Evolutionary conservation across 352 stramenopile genomes (phyloP).

Genomic region (Phytophthora aleatoria): DNA sequence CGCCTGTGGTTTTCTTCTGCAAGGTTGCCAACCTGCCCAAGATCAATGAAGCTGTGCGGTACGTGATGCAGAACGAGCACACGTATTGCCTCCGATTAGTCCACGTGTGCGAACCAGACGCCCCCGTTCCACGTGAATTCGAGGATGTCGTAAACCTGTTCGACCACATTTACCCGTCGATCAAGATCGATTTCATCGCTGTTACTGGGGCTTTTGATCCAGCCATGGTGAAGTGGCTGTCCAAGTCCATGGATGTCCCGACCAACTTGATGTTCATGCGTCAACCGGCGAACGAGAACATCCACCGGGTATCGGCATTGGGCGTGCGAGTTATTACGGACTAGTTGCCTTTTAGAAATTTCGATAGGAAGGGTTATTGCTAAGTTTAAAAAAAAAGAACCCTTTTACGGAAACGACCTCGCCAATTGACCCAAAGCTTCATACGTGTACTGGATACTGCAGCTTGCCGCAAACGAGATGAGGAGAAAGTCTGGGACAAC

Average conservation of each 20-base stretch:
- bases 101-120: constrained; percentile 53
- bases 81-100: constrained; percentile 90
- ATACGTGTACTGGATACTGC: neutral
- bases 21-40: constrained; percentile 88
- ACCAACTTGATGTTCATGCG: constrained; percentile 93
- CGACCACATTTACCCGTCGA: constrained; percentile 90
- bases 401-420: too few species aligned
- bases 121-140: constrained; percentile 38
- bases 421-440: neutral
- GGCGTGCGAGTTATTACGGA: constrained; percentile 84
- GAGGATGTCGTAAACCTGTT: constrained; percentile 76
- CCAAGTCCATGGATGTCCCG: constrained; percentile 65
- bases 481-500: neutral
- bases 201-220: constrained; percentile 75
- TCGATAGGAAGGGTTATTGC: too few species aligned
- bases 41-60: constrained; percentile 92
- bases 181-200: constrained; percentile 89
- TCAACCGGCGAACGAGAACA: constrained; percentile 74
- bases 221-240: constrained; percentile 83
- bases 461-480: neutral
- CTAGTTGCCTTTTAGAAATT: constrained; percentile 15
- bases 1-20: constrained; percentile 91
- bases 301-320: constrained; percentile 75
- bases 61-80: constrained; percentile 89
- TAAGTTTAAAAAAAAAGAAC: too few species aligned